Evolutionary conservation across 192 early-diverging fungal genomes (phyloP).

Genomic region (Chytriomyces confervae): DNA sequence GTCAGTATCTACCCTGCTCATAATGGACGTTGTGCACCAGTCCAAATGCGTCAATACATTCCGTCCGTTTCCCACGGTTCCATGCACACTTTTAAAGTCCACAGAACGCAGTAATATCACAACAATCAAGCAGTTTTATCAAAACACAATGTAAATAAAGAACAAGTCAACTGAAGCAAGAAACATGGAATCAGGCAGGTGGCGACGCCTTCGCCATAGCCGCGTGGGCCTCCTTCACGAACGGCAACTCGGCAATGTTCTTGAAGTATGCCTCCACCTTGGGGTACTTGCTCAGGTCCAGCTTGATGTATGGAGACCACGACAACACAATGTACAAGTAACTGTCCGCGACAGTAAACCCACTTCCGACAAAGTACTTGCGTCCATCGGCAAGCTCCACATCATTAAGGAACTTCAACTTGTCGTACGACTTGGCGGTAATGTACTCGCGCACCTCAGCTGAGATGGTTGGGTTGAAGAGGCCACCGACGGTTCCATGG

Average conservation of each 20-base stretch:
- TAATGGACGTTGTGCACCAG: too few relatives aligned
- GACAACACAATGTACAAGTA: slow-evolving; percentile 41
- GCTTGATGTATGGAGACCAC: slow-evolving; percentile 23
- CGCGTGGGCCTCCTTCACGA: slow-evolving; percentile 43
- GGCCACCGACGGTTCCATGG: slow-evolving; percentile 18
- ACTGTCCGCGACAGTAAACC: slow-evolving; percentile 42
- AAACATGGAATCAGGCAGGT: too few relatives aligned
- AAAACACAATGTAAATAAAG: too few relatives aligned
- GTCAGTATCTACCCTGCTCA: too few relatives aligned
- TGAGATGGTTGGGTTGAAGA: slow-evolving; percentile 34
- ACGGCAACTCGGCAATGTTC: slow-evolving; percentile 36
- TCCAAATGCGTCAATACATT: too few relatives aligned
- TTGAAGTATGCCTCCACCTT: slow-evolving; percentile 37
- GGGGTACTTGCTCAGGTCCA: slow-evolving; percentile 37
- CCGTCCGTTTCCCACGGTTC: too few relatives aligned
- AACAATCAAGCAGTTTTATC: too few relatives aligned
- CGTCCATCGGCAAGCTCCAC: slow-evolving; percentile 38
- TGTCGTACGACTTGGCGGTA: neutral
- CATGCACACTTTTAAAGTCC: too few relatives aligned
- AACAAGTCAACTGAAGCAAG: too few relatives aligned
- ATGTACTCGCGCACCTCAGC: slow-evolving; percentile 29
- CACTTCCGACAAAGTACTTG: slow-evolving; percentile 45
- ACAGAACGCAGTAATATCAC: too few relatives aligned
- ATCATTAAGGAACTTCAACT: slow-evolving; percentile 39
- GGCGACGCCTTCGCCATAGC: slow-evolving; percentile 12